Conservation (phyloP, 495 filamentous ascomycete species). For the Aspergillus sclerotiicarbonarius region DNA sequence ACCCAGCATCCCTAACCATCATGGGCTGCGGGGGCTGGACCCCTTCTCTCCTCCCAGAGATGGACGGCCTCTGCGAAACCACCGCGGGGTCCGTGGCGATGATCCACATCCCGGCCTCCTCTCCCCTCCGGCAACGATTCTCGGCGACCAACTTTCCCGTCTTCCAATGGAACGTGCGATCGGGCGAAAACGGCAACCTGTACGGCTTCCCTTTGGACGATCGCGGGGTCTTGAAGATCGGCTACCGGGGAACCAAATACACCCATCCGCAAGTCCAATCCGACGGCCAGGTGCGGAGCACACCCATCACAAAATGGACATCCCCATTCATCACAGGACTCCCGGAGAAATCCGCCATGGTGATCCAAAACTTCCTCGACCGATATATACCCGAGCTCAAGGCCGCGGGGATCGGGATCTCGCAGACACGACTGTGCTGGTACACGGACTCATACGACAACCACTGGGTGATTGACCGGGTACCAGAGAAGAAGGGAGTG, state of each 20-base stretch:
- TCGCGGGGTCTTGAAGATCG: conserved; percentile 42
- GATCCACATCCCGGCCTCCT: conserved; percentile 30
- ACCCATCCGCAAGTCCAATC: conserved; percentile 28
- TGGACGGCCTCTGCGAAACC: conserved; percentile 38
- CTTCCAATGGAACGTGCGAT: conserved; percentile 28
- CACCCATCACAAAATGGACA: conserved; percentile 35
- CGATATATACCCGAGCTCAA: conserved; percentile 34
- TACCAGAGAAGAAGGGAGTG: conserved; percentile 55
- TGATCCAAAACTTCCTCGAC: conserved; percentile 31
- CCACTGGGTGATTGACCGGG: conserved; percentile 66
- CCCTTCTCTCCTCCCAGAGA: conserved; percentile 52
- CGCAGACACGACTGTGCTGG: conserved; percentile 70
- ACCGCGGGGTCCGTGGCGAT: conserved; percentile 42
- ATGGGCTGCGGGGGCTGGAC: conserved; percentile 82
- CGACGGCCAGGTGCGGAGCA: conserved; percentile 30
- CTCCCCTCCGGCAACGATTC: conserved; percentile 25
- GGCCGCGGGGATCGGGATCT: conserved; percentile 26
- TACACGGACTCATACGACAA: conserved; percentile 69
- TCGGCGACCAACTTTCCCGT: conserved; percentile 30
- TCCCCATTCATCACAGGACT: conserved; percentile 16
- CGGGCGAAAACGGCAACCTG: conserved; percentile 31
- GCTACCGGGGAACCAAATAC: conserved; percentile 45
- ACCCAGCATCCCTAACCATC: conserved; percentile 62
- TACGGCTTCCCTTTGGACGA: conserved; percentile 41
- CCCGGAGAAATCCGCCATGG: conserved; percentile 12